Evolutionary conservation across 306 rosid species (phyloP).

Genomic region (Prunus armeniaca): DNA sequence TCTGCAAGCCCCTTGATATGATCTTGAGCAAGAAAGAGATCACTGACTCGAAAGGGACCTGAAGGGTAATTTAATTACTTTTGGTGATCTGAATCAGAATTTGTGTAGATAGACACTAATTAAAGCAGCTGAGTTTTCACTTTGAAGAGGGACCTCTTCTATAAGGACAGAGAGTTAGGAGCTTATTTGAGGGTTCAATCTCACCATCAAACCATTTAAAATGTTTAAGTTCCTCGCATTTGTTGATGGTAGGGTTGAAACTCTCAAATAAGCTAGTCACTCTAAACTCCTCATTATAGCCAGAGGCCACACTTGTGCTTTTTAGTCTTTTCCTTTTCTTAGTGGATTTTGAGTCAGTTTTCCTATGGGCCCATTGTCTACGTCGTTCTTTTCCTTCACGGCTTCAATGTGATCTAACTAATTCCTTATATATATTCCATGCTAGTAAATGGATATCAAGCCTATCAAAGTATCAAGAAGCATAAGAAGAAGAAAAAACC

Average conservation of each 20-base stretch:
- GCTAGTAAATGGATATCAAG: neutral
- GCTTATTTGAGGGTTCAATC: too few species aligned
- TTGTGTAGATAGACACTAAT: neutral
- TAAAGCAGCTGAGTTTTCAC: neutral
- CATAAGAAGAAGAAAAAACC: neutral
- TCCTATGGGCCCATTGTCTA: conserved; percentile 59
- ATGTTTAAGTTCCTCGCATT: too few species aligned
- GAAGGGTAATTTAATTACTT: neutral
- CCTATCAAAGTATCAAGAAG: neutral
- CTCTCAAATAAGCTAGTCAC: conserved; percentile 7
- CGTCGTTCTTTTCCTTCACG: conserved; percentile 73
- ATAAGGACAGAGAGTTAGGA: too few species aligned
- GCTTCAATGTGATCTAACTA: neutral
- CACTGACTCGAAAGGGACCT: neutral
- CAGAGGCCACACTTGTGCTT: conserved; percentile 36
- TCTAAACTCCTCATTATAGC: too few species aligned
- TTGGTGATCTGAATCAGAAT: neutral
- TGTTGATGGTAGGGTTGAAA: too few species aligned
- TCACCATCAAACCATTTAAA: too few species aligned
- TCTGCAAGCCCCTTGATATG: neutral
- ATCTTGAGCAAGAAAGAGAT: neutral
- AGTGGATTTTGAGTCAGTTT: conserved; percentile 36
- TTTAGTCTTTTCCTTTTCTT: conserved; percentile 57
- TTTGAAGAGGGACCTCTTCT: too few species aligned
- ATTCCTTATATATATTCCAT: neutral